Evolutionary conservation across 768 basidiomycete genomes (phyloP), one percentile per base, ranked within the genome.

Genomic region (Saitozyma sp.): DNA sequence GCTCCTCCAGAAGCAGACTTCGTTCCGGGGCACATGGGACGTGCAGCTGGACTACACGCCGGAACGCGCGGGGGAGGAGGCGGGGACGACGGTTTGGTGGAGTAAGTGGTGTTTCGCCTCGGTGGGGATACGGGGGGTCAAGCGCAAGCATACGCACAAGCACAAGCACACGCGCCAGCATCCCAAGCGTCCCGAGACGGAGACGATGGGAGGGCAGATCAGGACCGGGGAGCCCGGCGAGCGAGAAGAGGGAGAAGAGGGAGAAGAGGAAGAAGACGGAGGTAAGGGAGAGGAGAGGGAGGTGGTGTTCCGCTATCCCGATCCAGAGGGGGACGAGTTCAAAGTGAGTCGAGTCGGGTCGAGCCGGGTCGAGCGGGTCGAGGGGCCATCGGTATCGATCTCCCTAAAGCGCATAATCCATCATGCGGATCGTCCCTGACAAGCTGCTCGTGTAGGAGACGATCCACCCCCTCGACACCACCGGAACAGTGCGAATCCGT

Each of bases 1-100:
- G 42, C 37, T 70, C 37, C 52, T 70, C 40, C 58, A 54, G 20
- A 66, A 66, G 39, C 68, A 70, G 41, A 56, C 49, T n/a, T 20
- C 59, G 1, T 70, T 70, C 50, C 48, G 57, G 17, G 65, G 59
- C 1, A 48, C 40, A 3, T 70, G 59, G 58, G 11, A 46, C 3
- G 48, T 58, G 1, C 39, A 14, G 5, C 17, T 70, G 13, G 62
- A 64, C n/a, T 64, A 58, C 45, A 14, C 14, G 14, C 58, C 59
- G 13, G 45, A 50, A 41, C 14, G 46, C 9, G 17, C 37, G 6
- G 65, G 55, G 7, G 62, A 64, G 14, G 65, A 67, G 39, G 68
- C 68, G 6, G 68, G 68, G 8, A 53, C 54, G 14, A 50, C 50
- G 10, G 56, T 70, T 1, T 70, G 63, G 62, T 65, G 59, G 58